Percentiles rank a stretch among this genome's conserved stretches.
These are phyloP conservation scores for Penicillium griseofulvum DNA, from an alignment of 2,329 filamentous ascomycete species.

Conservation along the genomic window DNA sequence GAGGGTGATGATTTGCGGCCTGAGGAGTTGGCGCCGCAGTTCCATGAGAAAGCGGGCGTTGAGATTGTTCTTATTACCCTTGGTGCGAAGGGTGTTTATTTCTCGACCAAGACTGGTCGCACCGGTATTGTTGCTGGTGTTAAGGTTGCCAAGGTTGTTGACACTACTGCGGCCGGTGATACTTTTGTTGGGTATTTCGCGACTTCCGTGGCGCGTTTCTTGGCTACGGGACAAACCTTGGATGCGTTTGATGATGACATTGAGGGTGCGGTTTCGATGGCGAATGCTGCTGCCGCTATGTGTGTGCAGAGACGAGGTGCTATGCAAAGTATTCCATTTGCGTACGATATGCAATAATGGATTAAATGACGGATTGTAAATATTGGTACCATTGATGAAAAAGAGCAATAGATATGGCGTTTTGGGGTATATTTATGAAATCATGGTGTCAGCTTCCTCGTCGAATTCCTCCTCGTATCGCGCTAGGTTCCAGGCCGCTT, in stretches of 20 bases:
- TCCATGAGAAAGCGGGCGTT: slow-evolving; percentile 18
- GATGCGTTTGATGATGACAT: slow-evolving; percentile 19
- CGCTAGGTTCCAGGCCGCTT: slow-evolving; percentile 19
- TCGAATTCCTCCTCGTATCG: slow-evolving; percentile 22
- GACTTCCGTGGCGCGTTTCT: slow-evolving; percentile 16
- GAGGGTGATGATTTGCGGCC: slow-evolving; percentile 13
- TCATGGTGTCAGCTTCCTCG: slow-evolving; percentile 10
- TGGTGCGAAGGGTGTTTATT: slow-evolving; percentile 24
- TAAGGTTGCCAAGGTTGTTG: slow-evolving; percentile 19
- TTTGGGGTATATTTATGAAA: slow-evolving; percentile 9
- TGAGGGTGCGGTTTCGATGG: slow-evolving; percentile 14
- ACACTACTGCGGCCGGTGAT: slow-evolving; percentile 24
- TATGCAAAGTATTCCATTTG: slow-evolving; percentile 24
- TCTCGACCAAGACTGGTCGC: slow-evolving; percentile 17
- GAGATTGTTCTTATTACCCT: slow-evolving; percentile 23
- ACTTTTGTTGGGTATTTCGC: slow-evolving; percentile 25
- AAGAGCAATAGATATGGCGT: neutral
- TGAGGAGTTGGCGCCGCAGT: slow-evolving; percentile 15
- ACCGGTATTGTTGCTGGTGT: slow-evolving; percentile 15
- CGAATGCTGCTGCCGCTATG: slow-evolving; percentile 20
- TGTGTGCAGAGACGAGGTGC: slow-evolving; percentile 20
- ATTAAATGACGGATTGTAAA: neutral
- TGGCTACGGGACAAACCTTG: slow-evolving; percentile 12
- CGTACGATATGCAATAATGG: slow-evolving; percentile 18
- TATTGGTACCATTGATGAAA: neutral